These are phyloP conservation scores for Nemania sp. DNA, from an alignment of 2,329 filamentous ascomycete genomes.

Conservation along the genomic window DNA sequence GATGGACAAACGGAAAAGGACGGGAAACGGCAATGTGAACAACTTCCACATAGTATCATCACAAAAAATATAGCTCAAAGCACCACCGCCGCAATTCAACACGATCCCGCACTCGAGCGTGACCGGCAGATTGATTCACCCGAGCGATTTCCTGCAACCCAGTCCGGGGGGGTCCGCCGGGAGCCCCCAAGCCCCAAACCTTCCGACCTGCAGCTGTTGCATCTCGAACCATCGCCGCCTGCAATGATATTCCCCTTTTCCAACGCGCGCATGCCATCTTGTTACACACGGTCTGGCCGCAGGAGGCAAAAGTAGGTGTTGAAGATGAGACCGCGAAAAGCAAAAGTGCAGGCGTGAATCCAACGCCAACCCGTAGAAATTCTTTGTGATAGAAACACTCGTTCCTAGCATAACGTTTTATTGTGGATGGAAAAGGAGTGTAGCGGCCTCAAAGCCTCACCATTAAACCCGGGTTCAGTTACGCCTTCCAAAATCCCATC, in stretches of 20 bases:
- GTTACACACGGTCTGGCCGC: slow-evolving; percentile 22
- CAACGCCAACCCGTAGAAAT: slow-evolving; percentile 36
- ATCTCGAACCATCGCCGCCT: slow-evolving; percentile 19
- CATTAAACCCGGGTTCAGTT: slow-evolving; percentile 36
- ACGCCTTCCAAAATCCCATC: slow-evolving; percentile 32
- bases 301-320: slow-evolving; percentile 29
- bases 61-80: slow-evolving; percentile 33
- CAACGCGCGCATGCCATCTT: slow-evolving; percentile 27
- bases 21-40: slow-evolving; percentile 33
- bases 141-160: slow-evolving; percentile 2
- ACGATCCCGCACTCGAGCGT: slow-evolving; percentile 21
- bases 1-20: slow-evolving; percentile 26
- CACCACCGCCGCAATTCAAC: slow-evolving; percentile 28
- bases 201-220: slow-evolving; percentile 21
- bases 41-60: slow-evolving; percentile 33
- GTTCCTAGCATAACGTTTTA: slow-evolving; percentile 30
- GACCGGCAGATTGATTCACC: slow-evolving; percentile 3
- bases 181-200: slow-evolving; percentile 16
- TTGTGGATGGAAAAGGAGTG: slow-evolving; percentile 37
- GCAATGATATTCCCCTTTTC: slow-evolving; percentile 23
- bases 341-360: slow-evolving; percentile 36
- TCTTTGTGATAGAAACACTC: slow-evolving; percentile 29
- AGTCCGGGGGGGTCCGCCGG: not conserved
- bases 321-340: slow-evolving; percentile 28
- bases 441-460: slow-evolving; percentile 34